Conservation (phyloP, 805 yeast species). For the Wickerhamiella siamensis region DNA sequence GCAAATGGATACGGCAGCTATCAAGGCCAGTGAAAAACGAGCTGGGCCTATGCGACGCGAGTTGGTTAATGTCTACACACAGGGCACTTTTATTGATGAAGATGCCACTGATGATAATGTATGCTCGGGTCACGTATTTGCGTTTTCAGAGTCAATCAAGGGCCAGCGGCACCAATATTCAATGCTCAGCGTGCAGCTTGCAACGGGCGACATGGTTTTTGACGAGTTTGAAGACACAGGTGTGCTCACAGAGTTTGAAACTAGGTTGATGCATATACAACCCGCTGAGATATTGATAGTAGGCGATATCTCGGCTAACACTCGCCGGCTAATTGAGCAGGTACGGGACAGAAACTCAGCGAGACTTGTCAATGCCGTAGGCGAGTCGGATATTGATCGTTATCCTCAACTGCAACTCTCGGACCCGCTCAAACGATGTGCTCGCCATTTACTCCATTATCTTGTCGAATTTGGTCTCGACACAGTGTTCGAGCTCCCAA, state of each 20-base stretch:
- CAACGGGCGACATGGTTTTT: slow-evolving; percentile 60
- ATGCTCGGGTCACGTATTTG: slow-evolving; percentile 20
- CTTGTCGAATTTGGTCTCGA: slow-evolving; percentile 50
- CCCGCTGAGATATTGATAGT: slow-evolving; percentile 60
- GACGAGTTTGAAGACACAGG: slow-evolving; percentile 55
- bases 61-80: slow-evolving; percentile 59
- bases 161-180: slow-evolving; percentile 21
- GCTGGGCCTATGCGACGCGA: slow-evolving; percentile 50
- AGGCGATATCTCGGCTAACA: slow-evolving; percentile 26
- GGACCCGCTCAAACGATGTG: background rate
- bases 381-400: background rate
- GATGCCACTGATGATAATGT: slow-evolving; percentile 1
- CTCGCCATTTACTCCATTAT: slow-evolving; percentile 23
- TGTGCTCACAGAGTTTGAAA: slow-evolving; percentile 49
- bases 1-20: slow-evolving; percentile 69
- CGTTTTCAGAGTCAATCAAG: slow-evolving; percentile 5
- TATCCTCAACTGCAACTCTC: background rate
- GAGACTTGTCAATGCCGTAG: slow-evolving; percentile 2
- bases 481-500: slow-evolving; percentile 38
- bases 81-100: slow-evolving; percentile 69
- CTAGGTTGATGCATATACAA: slow-evolving; percentile 54
- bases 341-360: slow-evolving; percentile 3
- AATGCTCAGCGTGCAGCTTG: slow-evolving; percentile 51
- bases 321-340: slow-evolving; percentile 5
- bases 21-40: slow-evolving; percentile 42